A percentile compares a stretch with the other conserved stretches of the same genome.
Conservation (phyloP, 2,329 filamentous ascomycete species). For the Fusarium subtropicale region DNA sequence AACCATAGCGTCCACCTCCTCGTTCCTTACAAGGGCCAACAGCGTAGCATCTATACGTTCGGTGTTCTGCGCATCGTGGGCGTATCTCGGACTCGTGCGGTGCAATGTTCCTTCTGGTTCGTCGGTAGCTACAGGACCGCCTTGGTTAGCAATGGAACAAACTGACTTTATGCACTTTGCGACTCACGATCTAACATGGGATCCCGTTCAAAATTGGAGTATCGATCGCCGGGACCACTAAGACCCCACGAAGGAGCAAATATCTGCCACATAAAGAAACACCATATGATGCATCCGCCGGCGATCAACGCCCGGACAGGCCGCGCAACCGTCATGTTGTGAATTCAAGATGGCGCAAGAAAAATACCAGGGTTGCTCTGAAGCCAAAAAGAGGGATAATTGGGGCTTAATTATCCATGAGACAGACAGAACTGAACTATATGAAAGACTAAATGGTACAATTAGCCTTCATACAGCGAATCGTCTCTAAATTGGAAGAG, state of each 20-base stretch:
- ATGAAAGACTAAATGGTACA: not conserved
- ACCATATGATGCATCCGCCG: slow-evolving; percentile 76
- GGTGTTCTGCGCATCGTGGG: slow-evolving; percentile 77
- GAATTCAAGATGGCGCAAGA: slow-evolving; percentile 4
- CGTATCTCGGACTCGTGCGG: slow-evolving; percentile 81
- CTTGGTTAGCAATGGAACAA: slow-evolving; percentile 28
- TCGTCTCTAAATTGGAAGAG: slow-evolving; percentile 9
- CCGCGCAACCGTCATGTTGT: slow-evolving; percentile 82
- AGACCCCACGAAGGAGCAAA: slow-evolving; percentile 67
- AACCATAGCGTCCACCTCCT: slow-evolving; percentile 85
- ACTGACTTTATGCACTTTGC: not conserved
- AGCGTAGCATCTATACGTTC: slow-evolving; percentile 94
- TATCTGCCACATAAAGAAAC: slow-evolving; percentile 83
- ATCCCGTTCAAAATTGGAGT: slow-evolving; percentile 76
- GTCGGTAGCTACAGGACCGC: slow-evolving; percentile 71
- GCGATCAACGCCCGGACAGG: slow-evolving; percentile 84
- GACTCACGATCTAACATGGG: slow-evolving; percentile 86
- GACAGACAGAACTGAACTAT: not conserved
- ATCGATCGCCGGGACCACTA: slow-evolving; percentile 56
- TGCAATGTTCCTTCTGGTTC: slow-evolving; percentile 84
- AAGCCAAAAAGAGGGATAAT: slow-evolving; percentile 22
- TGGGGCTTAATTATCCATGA: slow-evolving; percentile 39
- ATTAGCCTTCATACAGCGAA: not conserved
- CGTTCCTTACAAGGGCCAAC: slow-evolving; percentile 90
- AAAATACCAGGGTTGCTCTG: slow-evolving; percentile 11